Percentiles rank a stretch among this genome's conserved stretches.
Conservation (phyloP, 306 rosid genomes). For the apple (Malus domestica) region ASM211411v1 NC_041797.1:25467001-25467500, state of each 20-base stretch:
- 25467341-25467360: background rate
- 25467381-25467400: background rate
- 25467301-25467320: background rate
- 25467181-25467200: background rate
- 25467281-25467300: background rate
- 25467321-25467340: background rate
- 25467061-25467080: background rate
- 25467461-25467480: background rate
- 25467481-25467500: background rate
- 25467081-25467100: background rate
- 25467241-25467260: background rate
- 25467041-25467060: too few relatives aligned
- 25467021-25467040: background rate
- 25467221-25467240: background rate
- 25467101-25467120: background rate
- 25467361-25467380: background rate
- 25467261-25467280: background rate
- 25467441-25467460: constrained; percentile 1
- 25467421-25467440: background rate
- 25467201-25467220: background rate
- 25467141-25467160: background rate
- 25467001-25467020: background rate
- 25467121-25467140: background rate
- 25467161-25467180: background rate
- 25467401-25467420: background rate